Base-by-base conservation (phyloP, 768 basidiomycete genomes). In the Aureoboletus auriporus region DNA sequence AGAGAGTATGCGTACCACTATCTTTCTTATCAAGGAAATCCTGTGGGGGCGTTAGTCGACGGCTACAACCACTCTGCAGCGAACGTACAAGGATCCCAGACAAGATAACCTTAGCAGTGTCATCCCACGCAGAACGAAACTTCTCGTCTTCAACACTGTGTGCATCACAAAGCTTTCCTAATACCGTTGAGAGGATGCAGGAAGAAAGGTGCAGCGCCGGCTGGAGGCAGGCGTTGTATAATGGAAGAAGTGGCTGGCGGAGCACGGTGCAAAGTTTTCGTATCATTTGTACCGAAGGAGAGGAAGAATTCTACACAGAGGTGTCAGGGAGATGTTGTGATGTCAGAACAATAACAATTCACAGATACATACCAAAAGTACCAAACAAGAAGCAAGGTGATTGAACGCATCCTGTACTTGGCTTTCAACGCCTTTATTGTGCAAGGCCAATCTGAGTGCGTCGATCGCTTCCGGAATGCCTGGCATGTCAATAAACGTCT, bases 71-170 rank as follows among this genome's bases (percentile, higher is more conserved):
- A 28, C 4, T 16, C 28, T 41, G 8, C 17, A 6, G 31, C 35
- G 14, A 26, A 53, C 71, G 55, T 54, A 79, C 79, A 50, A 80
- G 58, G 30, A 80, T 51, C 4, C 82, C 80, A 5, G 82, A 78
- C 17, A 84, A 56, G n/a, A 82, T 50, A 9, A 74, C 68, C 27
- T 71, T 56, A 30, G 75, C 71, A 10, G 75, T 64, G 11, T 47
- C 52, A 60, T 80, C 77, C 80, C 82, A 83, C 3, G 59, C 49
- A 5, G 42, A 50, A 37, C 59, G 55, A 44, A 62, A 49, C 8
- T 44, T 54, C 23, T 57, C 51, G 39, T 68, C 55, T 29, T 45
- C 45, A 10, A 39, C 12, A 38, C 56, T 53, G 29, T 62, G 39
- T 29, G 62, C 53, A n/a, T 68, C 51, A 13, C 63, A 49, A 20